Base-by-base conservation (phyloP, 768 basidiomycete species). In the Naganishia friedmannii region DNA sequence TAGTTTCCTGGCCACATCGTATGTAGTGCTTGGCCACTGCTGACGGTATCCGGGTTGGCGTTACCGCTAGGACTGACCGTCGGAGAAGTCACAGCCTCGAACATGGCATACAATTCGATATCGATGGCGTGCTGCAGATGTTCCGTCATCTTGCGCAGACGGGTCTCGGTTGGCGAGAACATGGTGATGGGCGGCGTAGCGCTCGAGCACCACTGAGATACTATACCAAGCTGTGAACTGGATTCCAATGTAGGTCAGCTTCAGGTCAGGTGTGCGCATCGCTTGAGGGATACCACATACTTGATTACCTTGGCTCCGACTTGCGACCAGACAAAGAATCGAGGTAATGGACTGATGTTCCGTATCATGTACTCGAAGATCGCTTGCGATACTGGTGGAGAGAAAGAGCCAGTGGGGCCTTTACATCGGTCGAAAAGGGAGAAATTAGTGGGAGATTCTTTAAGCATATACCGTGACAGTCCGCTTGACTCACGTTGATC, bases 261-360 rank as follows among this genome's bases (percentile, higher is more conserved):
- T 8, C 26, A 17, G 46, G 46, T 26, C 3, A 17, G 26, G n/a
- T 6, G n/a, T n/a, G 34, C 13, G 28, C 26, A 12, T 58, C 54
- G 46, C 17, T 5, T 31, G 8, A 32, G 8, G 9, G 13, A 23
- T 48, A 17, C 9, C 12, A 31, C 46, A 29, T 29, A 80, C 79
- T 75, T 71, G 15, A 77, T 79, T 12, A 74, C 78, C 37, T 73
- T 73, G 6, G 76, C 75, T 7, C 67, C 68, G 2, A 80, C 77
- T 63, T 78, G 78, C 28, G 79, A 79, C 39, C 77, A 69, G 26
- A 80, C 77, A 28, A 80, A 75, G 66, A 77, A 73, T 23, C 78
- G 65, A 0, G 79, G 79, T n/a, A 76, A 72, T 3, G 79, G 78
- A 56, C 74, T 74, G 72, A 78, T 77, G 3, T 66, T 32, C 39